Percentiles rank a stretch among this genome's conserved stretches.
phyloP scores from a whole-genome alignment of 2,329 filamentous ascomycete species.

The Epichloe sibirici region DNA sequence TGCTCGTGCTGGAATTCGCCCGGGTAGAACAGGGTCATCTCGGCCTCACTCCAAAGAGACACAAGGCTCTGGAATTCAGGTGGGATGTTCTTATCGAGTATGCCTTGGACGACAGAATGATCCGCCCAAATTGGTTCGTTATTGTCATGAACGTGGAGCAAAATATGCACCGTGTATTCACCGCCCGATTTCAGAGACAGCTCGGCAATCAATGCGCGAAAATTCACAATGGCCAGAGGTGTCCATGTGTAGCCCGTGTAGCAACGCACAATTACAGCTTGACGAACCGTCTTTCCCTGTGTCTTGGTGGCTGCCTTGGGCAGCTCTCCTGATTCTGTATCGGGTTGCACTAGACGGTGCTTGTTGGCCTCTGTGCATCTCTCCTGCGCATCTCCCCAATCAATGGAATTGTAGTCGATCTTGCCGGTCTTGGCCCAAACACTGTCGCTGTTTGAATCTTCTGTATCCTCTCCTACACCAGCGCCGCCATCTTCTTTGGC shows the following conservation, averaged over 20 bases:
- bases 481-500: conserved; percentile 57
- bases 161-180: conserved; percentile 72
- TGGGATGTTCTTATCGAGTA: conserved; percentile 54
- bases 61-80: conserved; percentile 70
- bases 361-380: conserved; percentile 48
- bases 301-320: conserved; percentile 8
- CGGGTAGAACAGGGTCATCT: conserved; percentile 69
- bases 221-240: conserved; percentile 63
- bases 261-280: conserved; percentile 66
- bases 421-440: conserved; percentile 43
- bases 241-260: conserved; percentile 74
- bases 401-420: conserved; percentile 42
- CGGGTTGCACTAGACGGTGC: conserved; percentile 39
- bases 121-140: conserved; percentile 74
- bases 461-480: conserved; percentile 59
- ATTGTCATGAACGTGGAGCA: conserved; percentile 74
- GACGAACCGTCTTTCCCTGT: conserved; percentile 40
- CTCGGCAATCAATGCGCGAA: conserved; percentile 72
- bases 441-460: conserved; percentile 52
- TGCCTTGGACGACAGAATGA: conserved; percentile 55
- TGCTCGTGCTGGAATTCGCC: conserved; percentile 59
- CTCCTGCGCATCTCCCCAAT: conserved; percentile 43
- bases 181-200: conserved; percentile 65
- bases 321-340: conserved; percentile 26
- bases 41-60: conserved; percentile 72